Evolutionary conservation across 345 rosid genomes (phyloP).

Genomic region (Eucalyptus cloeziana): DNA sequence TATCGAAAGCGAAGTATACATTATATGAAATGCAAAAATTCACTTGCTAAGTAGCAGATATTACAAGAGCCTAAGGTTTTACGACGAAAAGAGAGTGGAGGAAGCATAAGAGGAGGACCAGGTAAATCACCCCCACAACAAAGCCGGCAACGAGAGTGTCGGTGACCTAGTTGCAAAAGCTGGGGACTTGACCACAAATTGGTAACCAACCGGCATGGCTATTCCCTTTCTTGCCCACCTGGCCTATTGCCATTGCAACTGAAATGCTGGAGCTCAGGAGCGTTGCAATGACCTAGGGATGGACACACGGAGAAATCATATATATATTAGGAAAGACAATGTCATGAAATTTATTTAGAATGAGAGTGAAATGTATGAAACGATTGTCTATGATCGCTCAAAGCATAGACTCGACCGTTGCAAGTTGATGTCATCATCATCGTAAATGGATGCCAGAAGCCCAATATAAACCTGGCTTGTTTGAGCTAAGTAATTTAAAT

Average conservation of each 20-base stretch:
- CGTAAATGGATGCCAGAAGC: neutral
- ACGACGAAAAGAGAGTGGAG: conserved; percentile 12
- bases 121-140: conserved; percentile 9
- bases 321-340: neutral
- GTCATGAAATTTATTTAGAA: neutral
- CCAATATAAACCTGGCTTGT: accelerated
- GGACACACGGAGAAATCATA: neutral
- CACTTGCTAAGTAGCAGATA: neutral
- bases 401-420: neutral
- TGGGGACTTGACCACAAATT: conserved; percentile 34
- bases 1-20: neutral
- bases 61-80: neutral
- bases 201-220: conserved; percentile 56
- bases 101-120: conserved; percentile 15
- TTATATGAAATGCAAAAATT: neutral
- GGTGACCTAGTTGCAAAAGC: conserved; percentile 25
- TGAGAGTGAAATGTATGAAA: neutral
- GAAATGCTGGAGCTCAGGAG: conserved; percentile 34
- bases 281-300: conserved; percentile 5
- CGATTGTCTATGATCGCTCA: neutral
- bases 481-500: neutral
- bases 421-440: neutral
- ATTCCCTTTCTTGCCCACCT: conserved; percentile 46
- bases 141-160: conserved; percentile 27
- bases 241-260: conserved; percentile 40